Percentiles rank a stretch among this genome's conserved stretches.
Evolutionary conservation across 352 stramenopile genomes (phyloP).

Genomic region (Thalassiosira livingstoniorum): DNA sequence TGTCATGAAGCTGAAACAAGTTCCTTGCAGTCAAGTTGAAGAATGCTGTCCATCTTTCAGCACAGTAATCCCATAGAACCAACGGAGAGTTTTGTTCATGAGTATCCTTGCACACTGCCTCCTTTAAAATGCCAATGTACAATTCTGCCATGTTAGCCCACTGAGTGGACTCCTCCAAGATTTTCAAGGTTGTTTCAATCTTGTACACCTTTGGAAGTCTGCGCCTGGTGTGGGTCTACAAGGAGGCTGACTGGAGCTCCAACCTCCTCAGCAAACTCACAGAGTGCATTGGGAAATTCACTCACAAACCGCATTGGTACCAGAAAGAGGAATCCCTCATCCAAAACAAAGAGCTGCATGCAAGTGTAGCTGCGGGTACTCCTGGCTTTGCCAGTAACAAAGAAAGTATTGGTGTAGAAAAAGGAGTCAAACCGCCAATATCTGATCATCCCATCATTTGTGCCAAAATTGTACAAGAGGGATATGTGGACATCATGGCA

Average conservation of each 20-base stretch:
- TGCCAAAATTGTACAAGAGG: conserved; percentile 25
- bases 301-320: conserved; percentile 38
- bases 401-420: conserved; percentile 47
- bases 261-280: conserved; percentile 59
- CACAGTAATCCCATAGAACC: conserved; percentile 48
- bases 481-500: conserved; percentile 7
- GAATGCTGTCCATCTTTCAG: conserved; percentile 21
- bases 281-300: conserved; percentile 39
- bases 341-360: conserved; percentile 36
- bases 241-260: conserved; percentile 41
- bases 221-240: conserved; percentile 24
- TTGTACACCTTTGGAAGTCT: conserved; percentile 23
- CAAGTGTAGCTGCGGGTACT: conserved; percentile 8
- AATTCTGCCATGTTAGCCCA: conserved; percentile 44
- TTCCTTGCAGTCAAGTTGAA: conserved; percentile 40
- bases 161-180: conserved; percentile 35
- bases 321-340: conserved; percentile 51
- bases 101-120: conserved; percentile 14
- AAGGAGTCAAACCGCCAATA: conserved; percentile 24
- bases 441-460: conserved; percentile 42
- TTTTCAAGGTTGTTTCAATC: conserved; percentile 39
- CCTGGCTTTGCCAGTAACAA: conserved; percentile 13
- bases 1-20: conserved; percentile 29
- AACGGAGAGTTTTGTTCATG: conserved; percentile 17
- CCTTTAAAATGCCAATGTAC: conserved; percentile 42